A percentile compares a stretch with the other conserved stretches of the same genome.
phyloP scores from a whole-genome alignment of 805 yeast genomes.

The Candida xyloterini region DNA sequence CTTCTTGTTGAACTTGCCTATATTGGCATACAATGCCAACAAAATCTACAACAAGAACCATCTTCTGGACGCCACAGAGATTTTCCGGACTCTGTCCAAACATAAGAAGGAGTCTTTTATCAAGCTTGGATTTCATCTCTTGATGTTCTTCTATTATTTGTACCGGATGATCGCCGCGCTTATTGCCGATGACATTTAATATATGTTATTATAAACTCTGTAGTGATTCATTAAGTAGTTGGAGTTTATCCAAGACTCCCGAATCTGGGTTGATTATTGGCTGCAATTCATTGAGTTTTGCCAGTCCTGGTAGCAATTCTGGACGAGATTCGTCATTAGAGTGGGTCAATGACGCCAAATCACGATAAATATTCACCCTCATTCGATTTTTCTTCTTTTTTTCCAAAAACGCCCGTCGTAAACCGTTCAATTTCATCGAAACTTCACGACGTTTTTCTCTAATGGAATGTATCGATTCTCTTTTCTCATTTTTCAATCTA shows the following conservation, averaged over 20 bases:
- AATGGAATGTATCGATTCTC: conserved; percentile 30
- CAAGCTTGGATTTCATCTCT: conserved; percentile 85
- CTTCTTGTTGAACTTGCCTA: conserved; percentile 77
- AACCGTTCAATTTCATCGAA: conserved; percentile 18
- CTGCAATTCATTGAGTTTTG: conserved; percentile 15
- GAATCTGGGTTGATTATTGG: conserved; percentile 22
- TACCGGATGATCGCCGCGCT: conserved; percentile 95
- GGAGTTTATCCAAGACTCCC: conserved; percentile 29
- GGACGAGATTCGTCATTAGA: background rate
- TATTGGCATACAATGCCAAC: conserved; percentile 79
- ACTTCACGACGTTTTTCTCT: conserved; percentile 27
- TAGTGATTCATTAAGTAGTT: conserved; percentile 27
- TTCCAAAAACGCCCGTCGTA: conserved; percentile 17
- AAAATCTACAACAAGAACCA: conserved; percentile 78
- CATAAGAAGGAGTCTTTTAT: conserved; percentile 91
- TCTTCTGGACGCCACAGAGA: conserved; percentile 93
- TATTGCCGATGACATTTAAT: conserved; percentile 58
- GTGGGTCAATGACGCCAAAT: background rate
- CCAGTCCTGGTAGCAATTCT: conserved; percentile 2
- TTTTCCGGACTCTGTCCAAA: conserved; percentile 87
- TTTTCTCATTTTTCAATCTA: conserved; percentile 28
- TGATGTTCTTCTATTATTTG: conserved; percentile 92
- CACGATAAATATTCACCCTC: conserved; percentile 12
- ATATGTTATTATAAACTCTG: conserved; percentile 10
- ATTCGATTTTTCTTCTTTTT: conserved; percentile 15